These are phyloP conservation scores for Lasiodiplodia hormozganensis DNA, from an alignment of 2,329 filamentous ascomycete species.

Conservation along the genomic window DNA sequence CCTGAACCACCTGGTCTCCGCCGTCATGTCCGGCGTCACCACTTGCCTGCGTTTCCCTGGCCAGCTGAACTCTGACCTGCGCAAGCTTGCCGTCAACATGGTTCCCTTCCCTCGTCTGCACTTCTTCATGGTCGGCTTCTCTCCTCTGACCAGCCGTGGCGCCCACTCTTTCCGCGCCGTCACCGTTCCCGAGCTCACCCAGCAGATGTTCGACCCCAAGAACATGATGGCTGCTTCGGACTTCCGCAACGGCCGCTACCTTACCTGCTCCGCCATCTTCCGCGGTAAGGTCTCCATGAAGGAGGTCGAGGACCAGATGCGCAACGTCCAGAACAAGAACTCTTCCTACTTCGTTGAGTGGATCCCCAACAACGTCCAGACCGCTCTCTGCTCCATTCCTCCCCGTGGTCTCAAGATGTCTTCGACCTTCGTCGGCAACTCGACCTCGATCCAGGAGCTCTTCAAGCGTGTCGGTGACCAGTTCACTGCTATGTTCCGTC, in stretches of 20 bases:
- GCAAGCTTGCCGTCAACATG: conserved; percentile 99
- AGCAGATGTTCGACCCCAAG: conserved; percentile 99
- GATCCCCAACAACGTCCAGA: conserved; percentile 99
- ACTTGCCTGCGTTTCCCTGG: conserved; percentile 99
- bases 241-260: conserved; percentile 99
- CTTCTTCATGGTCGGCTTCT: conserved; percentile 99
- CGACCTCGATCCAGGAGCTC: conserved; percentile 98
- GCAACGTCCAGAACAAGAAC: conserved; percentile 99
- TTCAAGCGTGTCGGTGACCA: conserved; percentile 99
- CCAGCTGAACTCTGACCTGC: conserved; percentile 99
- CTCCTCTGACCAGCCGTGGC: conserved; percentile 91
- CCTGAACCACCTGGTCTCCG: conserved; percentile 98
- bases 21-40: conserved; percentile 99
- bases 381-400: conserved; percentile 97
- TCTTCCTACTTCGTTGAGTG: conserved; percentile 99
- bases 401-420: conserved; percentile 99
- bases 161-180: conserved; percentile 97
- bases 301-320: conserved; percentile 99
- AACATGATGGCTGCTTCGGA: conserved; percentile 99
- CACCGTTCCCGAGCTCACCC: conserved; percentile 96
- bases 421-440: conserved; percentile 98
- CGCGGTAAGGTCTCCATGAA: conserved; percentile 99
- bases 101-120: conserved; percentile 99
- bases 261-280: conserved; percentile 99
- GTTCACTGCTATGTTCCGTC: conserved; percentile 99